phyloP scores from a whole-genome alignment of 2,329 filamentous ascomycete species.

The Xylaria arbuscula region DNA sequence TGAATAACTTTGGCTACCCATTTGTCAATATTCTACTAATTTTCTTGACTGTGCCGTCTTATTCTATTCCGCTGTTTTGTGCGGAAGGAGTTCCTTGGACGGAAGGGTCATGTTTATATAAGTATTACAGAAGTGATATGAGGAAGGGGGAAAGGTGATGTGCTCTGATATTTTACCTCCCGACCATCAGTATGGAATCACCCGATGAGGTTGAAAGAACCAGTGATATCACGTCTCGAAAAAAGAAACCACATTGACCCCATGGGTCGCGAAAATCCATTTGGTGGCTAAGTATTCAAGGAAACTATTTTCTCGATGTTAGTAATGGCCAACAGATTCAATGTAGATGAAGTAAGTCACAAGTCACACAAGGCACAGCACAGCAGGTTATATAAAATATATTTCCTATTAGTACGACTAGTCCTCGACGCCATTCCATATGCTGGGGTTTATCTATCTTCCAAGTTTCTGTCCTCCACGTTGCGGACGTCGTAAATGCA shows the following conservation, averaged over 20 bases:
- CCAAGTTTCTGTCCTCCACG: constrained; percentile 12
- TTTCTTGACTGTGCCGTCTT: background rate
- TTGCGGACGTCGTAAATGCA: constrained; percentile 4
- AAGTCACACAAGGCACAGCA: background rate
- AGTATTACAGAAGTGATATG: background rate
- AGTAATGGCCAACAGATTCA: background rate
- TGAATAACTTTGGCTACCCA: background rate
- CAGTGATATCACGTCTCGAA: background rate
- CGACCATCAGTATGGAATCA: too few species aligned
- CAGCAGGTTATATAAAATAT: constrained; percentile 3
- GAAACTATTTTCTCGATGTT: background rate
- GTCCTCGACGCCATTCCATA: constrained; percentile 31
- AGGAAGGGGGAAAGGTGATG: background rate
- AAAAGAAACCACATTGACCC: background rate
- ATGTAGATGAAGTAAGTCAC: background rate
- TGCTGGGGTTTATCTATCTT: constrained; percentile 18
- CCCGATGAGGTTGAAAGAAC: background rate
- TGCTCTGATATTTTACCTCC: too few species aligned
- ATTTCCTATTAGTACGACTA: constrained; percentile 28
- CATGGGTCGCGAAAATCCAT: background rate
- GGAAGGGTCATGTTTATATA: background rate
- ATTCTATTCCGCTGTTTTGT: too few species aligned
- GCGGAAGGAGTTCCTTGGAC: background rate
- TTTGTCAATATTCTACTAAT: background rate
- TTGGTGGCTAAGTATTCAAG: background rate